Evolutionary conservation across 129 eudicot species (phyloP), one percentile per base, ranked within the genome.

Genomic region (carrot (Daucus carota)): DNA sequence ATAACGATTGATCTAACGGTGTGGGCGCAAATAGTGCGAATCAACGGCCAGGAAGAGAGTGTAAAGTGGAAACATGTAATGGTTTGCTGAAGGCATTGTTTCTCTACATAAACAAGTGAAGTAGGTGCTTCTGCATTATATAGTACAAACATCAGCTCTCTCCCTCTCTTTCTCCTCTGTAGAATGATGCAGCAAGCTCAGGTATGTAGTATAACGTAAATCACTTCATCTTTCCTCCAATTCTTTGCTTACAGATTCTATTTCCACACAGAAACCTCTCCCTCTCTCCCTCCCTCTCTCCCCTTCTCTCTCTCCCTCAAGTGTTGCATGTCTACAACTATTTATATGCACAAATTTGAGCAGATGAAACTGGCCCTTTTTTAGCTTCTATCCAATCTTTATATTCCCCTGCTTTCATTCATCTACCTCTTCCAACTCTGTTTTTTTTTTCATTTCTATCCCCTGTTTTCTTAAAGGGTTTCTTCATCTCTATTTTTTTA

Each of bases 251-350:
- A 71, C 74, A 43, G 52, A 41, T 22, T 42, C 36, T 70, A 28
- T 70, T 70, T 48, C 59, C 38, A n/a, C n/a, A n/a, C n/a, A n/a
- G n/a, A n/a, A n/a, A n/a, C n/a, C 57, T 50, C 59, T 18, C 65
- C 9, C 65, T n/a, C 65, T 57, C 65, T n/a, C 32, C 24, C 65
- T 52, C 62, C 22, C 62, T 52, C 62, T 22, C 62, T 8, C 14
- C 9, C 31, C 9, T 10, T 18, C 24, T 18, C 24, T 47, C n/a
- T 47, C 54, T 47, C n/a, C 17, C 54, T 47, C 54, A 17, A 2
- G 42, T 63, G 40, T 29, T 63, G 70, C 38, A 63, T 29, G 36
- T 63, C 9, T 52, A 5, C 10, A 52, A 22, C 26, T 52, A 50
- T 18, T 16, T 6, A 45, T 45, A 45, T 24, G 69, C 69, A 26